These are phyloP conservation scores for Paratinospora sagittata DNA, from an alignment of 164 flowering plant genomes.

Conservation along the genomic window DNA sequence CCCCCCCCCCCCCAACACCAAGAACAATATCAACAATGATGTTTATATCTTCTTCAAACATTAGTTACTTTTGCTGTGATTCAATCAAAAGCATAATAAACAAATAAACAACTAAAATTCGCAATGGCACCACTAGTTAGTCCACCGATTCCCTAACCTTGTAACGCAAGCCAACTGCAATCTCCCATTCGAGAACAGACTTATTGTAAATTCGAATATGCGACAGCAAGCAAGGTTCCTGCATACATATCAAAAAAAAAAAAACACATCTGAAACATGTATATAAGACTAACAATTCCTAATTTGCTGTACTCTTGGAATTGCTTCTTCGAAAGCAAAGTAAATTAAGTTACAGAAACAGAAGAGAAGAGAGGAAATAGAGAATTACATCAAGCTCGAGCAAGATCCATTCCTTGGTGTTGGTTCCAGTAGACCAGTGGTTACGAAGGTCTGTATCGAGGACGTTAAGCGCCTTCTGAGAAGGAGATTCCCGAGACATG, in stretches of 20 bases:
- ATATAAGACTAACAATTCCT: neutral
- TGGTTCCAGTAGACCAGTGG: conserved; percentile 91
- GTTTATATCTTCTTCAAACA: no score
- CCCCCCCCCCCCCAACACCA: no score
- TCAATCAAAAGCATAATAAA: no score
- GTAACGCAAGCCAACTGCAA: conserved; percentile 78
- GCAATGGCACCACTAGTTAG: neutral
- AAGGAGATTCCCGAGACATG: conserved; percentile 71
- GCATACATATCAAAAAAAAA: conserved; percentile 22
- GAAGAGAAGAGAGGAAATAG: conserved; percentile 11
- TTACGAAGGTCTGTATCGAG: conserved; percentile 86
- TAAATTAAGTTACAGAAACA: neutral
- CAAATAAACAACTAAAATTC: no score
- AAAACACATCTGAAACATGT: conserved; percentile 1
- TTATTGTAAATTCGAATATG: conserved; percentile 82
- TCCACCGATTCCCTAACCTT: conserved; percentile 45
- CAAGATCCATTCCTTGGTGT: conserved; percentile 91
- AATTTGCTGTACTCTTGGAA: no score
- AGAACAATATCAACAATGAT: no score
- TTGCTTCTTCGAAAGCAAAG: neutral
- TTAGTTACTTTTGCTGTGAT: no score
- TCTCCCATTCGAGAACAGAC: conserved; percentile 96
- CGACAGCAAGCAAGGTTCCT: conserved; percentile 86
- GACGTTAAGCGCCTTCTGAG: conserved; percentile 73
- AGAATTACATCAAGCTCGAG: conserved; percentile 70